A percentile compares a stretch with the other conserved stretches of the same genome.
phyloP scores from a whole-genome alignment of 768 basidiomycete genomes.

The Podaxis sp. region DNA sequence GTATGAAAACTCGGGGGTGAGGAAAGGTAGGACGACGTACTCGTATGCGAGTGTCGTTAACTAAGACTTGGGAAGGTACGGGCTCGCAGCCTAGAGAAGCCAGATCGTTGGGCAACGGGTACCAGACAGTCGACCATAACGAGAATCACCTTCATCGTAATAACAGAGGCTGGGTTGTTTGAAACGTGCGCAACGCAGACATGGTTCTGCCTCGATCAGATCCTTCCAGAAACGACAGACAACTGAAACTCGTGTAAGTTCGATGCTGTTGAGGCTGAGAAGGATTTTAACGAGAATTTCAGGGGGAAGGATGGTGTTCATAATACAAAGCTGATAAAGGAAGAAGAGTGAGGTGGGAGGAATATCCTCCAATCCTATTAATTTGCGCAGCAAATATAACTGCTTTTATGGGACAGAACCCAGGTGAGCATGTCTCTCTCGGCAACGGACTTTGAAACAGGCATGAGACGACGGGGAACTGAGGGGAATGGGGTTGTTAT shows the following conservation, averaged over 20 bases:
- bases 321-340: neutral
- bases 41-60: neutral
- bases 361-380: neutral
- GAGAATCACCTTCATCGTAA: neutral
- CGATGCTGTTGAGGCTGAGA: slow-evolving; percentile 10
- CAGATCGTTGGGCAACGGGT: neutral
- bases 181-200: slow-evolving; percentile 10
- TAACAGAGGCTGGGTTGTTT: slow-evolving; percentile 1
- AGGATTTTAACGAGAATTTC: slow-evolving; percentile 15
- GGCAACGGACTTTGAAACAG: too few relatives aligned
- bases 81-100: neutral
- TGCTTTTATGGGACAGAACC: neutral
- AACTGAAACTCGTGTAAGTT: slow-evolving; percentile 9
- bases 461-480: too few relatives aligned
- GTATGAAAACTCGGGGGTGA: neutral
- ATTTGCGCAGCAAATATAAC: neutral
- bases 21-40: neutral
- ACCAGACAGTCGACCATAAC: neutral
- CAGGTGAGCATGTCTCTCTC: neutral
- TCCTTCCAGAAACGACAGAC: slow-evolving; percentile 15
- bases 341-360: neutral
- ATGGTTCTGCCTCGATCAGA: slow-evolving; percentile 7
- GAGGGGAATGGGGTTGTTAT: too few relatives aligned
- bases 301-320: slow-evolving; percentile 1
- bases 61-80: too few relatives aligned